Evolutionary conservation across 2,329 filamentous ascomycete species (phyloP), one percentile per base, ranked within the genome.

Genomic region (Huntiella decipiens): DNA sequence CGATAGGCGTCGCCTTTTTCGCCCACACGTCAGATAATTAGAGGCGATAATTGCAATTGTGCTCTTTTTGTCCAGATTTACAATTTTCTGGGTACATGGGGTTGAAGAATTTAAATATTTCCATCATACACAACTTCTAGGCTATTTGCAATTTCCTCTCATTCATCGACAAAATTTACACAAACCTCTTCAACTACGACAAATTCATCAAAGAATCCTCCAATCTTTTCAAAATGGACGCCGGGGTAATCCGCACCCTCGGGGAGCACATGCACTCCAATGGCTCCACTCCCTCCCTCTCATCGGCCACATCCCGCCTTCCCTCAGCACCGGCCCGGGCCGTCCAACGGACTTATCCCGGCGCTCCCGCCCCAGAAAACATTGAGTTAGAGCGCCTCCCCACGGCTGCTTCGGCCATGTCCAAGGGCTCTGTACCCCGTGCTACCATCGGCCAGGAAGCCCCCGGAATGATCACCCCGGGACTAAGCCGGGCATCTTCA

Each of bases 331-430:
- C 65, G 3, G 56, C 58, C 33, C 62, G 56, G 46, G 60, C 57
- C 19, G 54, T 65, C 2, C 56, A 62, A 0, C 60, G 17, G 64
- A 64, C 58, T 0, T 61, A 64, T 28, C 61, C 60, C 0, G 61
- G 64, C 2, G 60, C 61, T 2, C 59, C 60, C 32, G 52, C 52
- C 5, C 56, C 57, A 32, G 43, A 17, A 5, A 43, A 51, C 13
- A 4, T 36, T 22, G 45, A 46, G 22, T 17, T 46, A 3, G 31
- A 39, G 13, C 45, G 45, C 3, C 17, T 46, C 5, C 38, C 45
- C 3, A 46, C 45, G 8, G 37, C 45, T 11, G 45, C 45, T 13
- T 46, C 45, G 2, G 32, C 12, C 2, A 38, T 33, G 4, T 28
- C 37, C 4, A 37, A 46, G 15, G 15, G 38, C 28, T 28, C 22